Evolutionary conservation across 441 rosid species (phyloP).

Genomic region (Arabidopsis hybrid): DNA sequence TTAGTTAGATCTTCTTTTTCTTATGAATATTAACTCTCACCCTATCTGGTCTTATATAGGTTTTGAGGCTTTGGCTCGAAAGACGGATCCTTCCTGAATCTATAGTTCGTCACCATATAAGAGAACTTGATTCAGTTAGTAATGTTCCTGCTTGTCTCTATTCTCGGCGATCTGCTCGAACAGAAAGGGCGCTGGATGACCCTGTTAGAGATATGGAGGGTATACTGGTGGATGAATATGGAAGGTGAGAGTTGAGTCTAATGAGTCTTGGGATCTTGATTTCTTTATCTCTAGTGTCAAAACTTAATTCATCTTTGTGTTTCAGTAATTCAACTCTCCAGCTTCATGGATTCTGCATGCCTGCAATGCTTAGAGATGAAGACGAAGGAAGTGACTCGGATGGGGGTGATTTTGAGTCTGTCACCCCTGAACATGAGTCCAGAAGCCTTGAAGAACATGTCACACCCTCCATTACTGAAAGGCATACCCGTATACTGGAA

Average conservation of each 20-base stretch:
- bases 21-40: slow-evolving; percentile 23
- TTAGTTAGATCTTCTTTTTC: slow-evolving; percentile 13
- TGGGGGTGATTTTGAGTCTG: slow-evolving; percentile 92
- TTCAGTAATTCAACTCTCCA: slow-evolving; percentile 97
- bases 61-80: slow-evolving; percentile 94
- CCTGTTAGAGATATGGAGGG: slow-evolving; percentile 99
- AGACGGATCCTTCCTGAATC: slow-evolving; percentile 89
- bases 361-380: slow-evolving; percentile 81
- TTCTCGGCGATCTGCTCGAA: slow-evolving; percentile 94
- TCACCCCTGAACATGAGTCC: slow-evolving; percentile 86
- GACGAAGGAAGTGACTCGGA: slow-evolving; percentile 96
- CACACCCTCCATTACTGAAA: slow-evolving; percentile 52
- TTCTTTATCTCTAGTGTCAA: slow-evolving; percentile 29
- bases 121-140: slow-evolving; percentile 78
- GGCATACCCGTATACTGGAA: slow-evolving; percentile 84
- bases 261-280: slow-evolving; percentile 14
- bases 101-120: slow-evolving; percentile 76
- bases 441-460: slow-evolving; percentile 64
- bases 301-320: slow-evolving; percentile 38
- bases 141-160: slow-evolving; percentile 74
- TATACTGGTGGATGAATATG: slow-evolving; percentile 98
- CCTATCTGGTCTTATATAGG: slow-evolving; percentile 54
- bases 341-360: slow-evolving; percentile 98
- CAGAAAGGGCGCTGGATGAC: slow-evolving; percentile 95
- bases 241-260: slow-evolving; percentile 62